Conservation (phyloP, 2,329 filamentous ascomycete species). For the Colletotrichum cordylinicola region DNA sequence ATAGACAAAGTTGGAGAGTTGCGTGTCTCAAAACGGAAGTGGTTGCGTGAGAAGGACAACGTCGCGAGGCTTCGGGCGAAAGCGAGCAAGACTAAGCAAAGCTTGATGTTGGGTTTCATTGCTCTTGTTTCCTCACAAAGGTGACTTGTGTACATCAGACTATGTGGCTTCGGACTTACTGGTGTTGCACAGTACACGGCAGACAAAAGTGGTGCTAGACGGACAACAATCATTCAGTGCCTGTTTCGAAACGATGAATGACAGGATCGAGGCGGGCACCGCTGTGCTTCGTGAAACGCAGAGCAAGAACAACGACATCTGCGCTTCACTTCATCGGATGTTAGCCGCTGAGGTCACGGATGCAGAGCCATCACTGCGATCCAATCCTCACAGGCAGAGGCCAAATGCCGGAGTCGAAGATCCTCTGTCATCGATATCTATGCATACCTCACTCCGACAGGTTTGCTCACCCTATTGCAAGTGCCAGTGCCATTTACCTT, state of each 20-base stretch:
- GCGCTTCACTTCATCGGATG: neutral
- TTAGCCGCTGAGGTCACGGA: neutral
- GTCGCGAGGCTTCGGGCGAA: neutral
- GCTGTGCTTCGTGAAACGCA: neutral
- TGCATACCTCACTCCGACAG: neutral
- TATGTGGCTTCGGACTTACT: neutral
- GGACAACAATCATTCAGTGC: neutral
- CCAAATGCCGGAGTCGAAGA: neutral
- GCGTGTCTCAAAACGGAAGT: neutral
- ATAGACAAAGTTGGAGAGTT: neutral
- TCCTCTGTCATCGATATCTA: neutral
- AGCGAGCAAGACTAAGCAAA: neutral
- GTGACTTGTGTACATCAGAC: neutral
- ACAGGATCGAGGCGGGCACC: neutral
- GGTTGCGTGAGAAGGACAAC: neutral
- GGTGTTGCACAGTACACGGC: neutral
- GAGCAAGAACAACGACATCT: neutral
- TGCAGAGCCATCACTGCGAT: neutral
- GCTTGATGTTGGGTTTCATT: neutral
- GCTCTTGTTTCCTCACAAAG: neutral
- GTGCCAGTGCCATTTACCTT: neutral
- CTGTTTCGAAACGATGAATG: neutral
- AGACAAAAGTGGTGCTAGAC: neutral
- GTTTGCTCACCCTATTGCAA: neutral
- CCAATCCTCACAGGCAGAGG: neutral